A percentile compares a stretch with the other conserved stretches of the same genome.
Evolutionary conservation across 2,329 filamentous ascomycete genomes (phyloP).

Genomic region (Cladophialophora psammophila): DNA sequence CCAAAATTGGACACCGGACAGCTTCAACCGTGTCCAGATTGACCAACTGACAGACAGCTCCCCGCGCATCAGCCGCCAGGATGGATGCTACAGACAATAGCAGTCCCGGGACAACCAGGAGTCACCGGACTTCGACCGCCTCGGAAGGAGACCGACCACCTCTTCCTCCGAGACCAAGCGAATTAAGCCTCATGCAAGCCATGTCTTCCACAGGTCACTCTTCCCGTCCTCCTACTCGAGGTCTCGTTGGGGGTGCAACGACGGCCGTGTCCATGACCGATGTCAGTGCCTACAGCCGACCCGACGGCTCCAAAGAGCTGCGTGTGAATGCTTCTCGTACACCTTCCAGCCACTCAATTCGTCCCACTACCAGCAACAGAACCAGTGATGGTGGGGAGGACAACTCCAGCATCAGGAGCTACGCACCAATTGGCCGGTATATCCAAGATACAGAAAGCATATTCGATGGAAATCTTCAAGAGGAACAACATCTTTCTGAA

Average conservation of each 20-base stretch:
- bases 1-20: conserved; percentile 16
- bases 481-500: conserved; percentile 43
- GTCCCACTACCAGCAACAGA: conserved; percentile 53
- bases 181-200: conserved; percentile 43
- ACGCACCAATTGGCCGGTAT: conserved; percentile 63
- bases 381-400: conserved; percentile 60
- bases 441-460: conserved; percentile 80
- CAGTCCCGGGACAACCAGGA: conserved; percentile 1
- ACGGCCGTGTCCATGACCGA: conserved; percentile 85
- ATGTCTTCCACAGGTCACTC: conserved; percentile 37
- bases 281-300: conserved; percentile 76
- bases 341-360: conserved; percentile 40
- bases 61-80: neutral
- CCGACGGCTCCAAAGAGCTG: conserved; percentile 71
- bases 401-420: conserved; percentile 59
- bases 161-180: conserved; percentile 55
- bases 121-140: conserved; percentile 27
- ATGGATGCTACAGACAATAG: conserved; percentile 15
- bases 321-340: conserved; percentile 57
- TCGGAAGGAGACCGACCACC: conserved; percentile 51
- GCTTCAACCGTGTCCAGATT: conserved; percentile 21
- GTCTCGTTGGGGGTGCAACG: conserved; percentile 71
- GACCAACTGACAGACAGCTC: neutral
- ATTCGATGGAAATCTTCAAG: conserved; percentile 70
- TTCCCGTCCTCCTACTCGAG: conserved; percentile 46